A percentile compares a stretch with the other conserved stretches of the same genome.
Evolutionary conservation across 2,329 filamentous ascomycete genomes (phyloP).

Genomic region (Hypomyces rosellus): DNA sequence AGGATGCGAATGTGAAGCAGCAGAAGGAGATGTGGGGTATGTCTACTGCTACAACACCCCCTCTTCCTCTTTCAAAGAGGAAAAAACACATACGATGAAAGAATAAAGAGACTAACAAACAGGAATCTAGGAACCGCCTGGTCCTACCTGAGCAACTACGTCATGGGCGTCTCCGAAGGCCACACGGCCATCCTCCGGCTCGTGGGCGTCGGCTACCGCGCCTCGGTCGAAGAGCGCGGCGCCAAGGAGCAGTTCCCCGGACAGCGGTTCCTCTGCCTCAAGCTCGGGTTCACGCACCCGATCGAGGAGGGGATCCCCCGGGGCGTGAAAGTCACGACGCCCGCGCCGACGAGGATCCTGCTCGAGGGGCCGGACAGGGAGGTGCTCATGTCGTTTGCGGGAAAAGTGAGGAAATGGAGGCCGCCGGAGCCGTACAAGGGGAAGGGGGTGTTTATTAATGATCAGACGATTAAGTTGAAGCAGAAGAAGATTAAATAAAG

Average conservation of each 20-base stretch:
- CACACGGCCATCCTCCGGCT: slow-evolving; percentile 89
- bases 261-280: slow-evolving; percentile 85
- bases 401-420: slow-evolving; percentile 81
- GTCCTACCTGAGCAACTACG: slow-evolving; percentile 82
- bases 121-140: slow-evolving; percentile 67
- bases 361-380: slow-evolving; percentile 84
- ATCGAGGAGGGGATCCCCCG: slow-evolving; percentile 80
- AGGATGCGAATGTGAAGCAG: slow-evolving; percentile 60
- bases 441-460: slow-evolving; percentile 97
- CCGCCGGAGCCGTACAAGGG: slow-evolving; percentile 97
- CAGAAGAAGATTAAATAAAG: slow-evolving; percentile 89
- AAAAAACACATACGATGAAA: not conserved
- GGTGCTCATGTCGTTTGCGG: slow-evolving; percentile 84
- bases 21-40: slow-evolving; percentile 96
- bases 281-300: slow-evolving; percentile 94
- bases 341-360: slow-evolving; percentile 84
- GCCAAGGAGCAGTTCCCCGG: slow-evolving; percentile 70
- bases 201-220: slow-evolving; percentile 92
- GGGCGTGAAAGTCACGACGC: slow-evolving; percentile 79
- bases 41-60: slow-evolving; percentile 14
- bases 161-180: slow-evolving; percentile 91
- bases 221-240: slow-evolving; percentile 72
- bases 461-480: slow-evolving; percentile 97
- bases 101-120: too few relatives aligned
- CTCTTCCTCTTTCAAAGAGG: not conserved